Evolutionary conservation across 352 stramenopile species (phyloP), one percentile per base, ranked within the genome.

Genomic region (Phytophthora cryptogea): DNA sequence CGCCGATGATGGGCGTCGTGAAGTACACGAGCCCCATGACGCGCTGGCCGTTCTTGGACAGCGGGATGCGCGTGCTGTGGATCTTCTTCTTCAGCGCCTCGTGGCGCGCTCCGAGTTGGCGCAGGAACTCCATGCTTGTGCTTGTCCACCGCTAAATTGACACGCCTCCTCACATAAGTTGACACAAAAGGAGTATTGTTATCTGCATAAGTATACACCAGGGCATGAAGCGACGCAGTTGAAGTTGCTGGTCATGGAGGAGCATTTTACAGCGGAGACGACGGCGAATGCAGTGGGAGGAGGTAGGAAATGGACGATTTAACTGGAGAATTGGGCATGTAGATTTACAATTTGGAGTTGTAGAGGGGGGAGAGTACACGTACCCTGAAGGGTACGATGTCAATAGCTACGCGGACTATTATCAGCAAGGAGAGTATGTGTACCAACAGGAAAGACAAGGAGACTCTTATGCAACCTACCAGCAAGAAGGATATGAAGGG

Each of bases 1-100:
- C 92, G 35, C 76, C 77, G 8, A 97, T 65, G 37, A 98, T 72
- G 0, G 92, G 92, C 36, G 90, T 78, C 31, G 76, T 80, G 61
- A 98, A 97, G 72, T 98, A 98, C 16, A 98, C 84, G 43, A 93
- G 26, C 1, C 70, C 85, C 90, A 97, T 97, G 37, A 79, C 49
- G 16, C 78, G 76, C 70, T 95, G 89, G 3, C 89, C 90, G 45
- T 81, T 89, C 45, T 84, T 88, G 28, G 88, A 96, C 23, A 98
- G 80, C 36, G 92, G 92, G 45, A 98, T 90, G 42, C 89, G 86
- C 54, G 88, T 95, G 60, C 62, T 76, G 74, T 98, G 92, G 62
- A 98, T 97, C 48, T 81, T 76, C 63, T 96, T 84, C 87, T 98
- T 98, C 41, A 98, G 73, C 20, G 73, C 70, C 70, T 97, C 83